Evolutionary conservation across 2,329 filamentous ascomycete species (phyloP).

Genomic region (Botrytis pseudocinerea): DNA sequence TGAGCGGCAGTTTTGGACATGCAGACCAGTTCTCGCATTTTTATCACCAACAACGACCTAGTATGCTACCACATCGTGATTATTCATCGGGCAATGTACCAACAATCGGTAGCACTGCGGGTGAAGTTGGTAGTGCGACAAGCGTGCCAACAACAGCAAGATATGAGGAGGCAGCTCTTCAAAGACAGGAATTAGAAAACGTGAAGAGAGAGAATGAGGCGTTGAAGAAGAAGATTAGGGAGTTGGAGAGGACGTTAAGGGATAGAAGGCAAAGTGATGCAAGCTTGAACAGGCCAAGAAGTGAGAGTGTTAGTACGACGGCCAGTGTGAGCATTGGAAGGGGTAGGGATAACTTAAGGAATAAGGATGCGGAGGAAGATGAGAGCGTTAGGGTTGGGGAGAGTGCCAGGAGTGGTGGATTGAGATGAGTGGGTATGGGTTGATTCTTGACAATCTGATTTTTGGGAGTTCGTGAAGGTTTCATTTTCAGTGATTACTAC

Average conservation of each 20-base stretch:
- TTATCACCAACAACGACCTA: constrained; percentile 34
- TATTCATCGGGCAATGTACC: constrained; percentile 31
- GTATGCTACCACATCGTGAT: constrained; percentile 34
- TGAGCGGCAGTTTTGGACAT: constrained; percentile 34
- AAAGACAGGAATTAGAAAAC: constrained; percentile 59
- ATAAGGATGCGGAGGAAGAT: constrained; percentile 52
- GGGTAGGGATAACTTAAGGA: constrained; percentile 46
- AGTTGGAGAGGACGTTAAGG: constrained; percentile 57
- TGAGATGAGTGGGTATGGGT: constrained; percentile 22
- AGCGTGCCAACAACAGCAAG: constrained; percentile 58
- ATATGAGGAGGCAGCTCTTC: constrained; percentile 63
- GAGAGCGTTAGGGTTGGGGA: constrained; percentile 59
- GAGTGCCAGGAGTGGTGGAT: constrained; percentile 55
- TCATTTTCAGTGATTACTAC: constrained; percentile 2
- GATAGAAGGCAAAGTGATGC: constrained; percentile 43
- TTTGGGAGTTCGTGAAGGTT: constrained; percentile 2
- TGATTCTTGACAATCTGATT: neutral
- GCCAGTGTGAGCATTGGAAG: constrained; percentile 46
- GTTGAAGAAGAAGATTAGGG: constrained; percentile 60
- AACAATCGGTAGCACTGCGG: constrained; percentile 6
- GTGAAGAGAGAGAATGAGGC: constrained; percentile 65
- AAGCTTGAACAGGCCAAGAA: constrained; percentile 45
- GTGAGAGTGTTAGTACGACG: constrained; percentile 55
- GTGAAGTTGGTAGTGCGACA: constrained; percentile 36
- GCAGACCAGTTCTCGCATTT: constrained; percentile 38